A percentile compares a stretch with the other conserved stretches of the same genome.
phyloP scores from a whole-genome alignment of 495 filamentous ascomycete species.

The Penicillium atrosanguineum region DNA sequence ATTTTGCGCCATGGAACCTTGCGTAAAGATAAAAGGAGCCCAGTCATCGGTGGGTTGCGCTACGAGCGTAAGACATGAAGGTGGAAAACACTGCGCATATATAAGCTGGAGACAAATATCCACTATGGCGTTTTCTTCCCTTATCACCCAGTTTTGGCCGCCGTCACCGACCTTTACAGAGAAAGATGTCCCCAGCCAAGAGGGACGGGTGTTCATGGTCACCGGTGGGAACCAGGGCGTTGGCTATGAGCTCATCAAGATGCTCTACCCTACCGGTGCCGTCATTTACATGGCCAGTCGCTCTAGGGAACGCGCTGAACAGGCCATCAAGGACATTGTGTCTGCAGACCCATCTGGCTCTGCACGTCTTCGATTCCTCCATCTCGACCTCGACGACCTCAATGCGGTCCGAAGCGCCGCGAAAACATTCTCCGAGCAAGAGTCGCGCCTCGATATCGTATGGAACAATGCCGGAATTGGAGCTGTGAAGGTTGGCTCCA shows the following conservation, averaged over 20 bases:
- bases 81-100: too few species aligned
- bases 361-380: constrained; percentile 37
- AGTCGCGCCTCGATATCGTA: constrained; percentile 40
- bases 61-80: too few species aligned
- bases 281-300: constrained; percentile 35
- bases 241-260: constrained; percentile 34
- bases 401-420: constrained; percentile 38
- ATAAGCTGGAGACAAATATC: too few species aligned
- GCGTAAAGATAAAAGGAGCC: too few species aligned
- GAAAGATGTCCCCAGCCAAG: constrained; percentile 81
- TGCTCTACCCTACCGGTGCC: constrained; percentile 33
- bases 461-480: constrained; percentile 44
- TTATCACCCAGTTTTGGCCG: constrained; percentile 3
- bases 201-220: constrained; percentile 37
- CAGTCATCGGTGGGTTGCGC: too few species aligned
- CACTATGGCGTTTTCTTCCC: neutral
- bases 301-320: constrained; percentile 24
- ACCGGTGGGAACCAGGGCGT: constrained; percentile 36
- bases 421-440: constrained; percentile 18
- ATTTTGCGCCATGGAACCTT: too few species aligned
- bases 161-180: constrained; percentile 62
- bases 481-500: constrained; percentile 5
- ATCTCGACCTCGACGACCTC: constrained; percentile 38
- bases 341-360: neutral
- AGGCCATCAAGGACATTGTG: constrained; percentile 25